Evolutionary conservation across 257 asterid genomes (phyloP), one percentile per base, ranked within the genome.

Genomic region (Paraleonurus japonicus): DNA sequence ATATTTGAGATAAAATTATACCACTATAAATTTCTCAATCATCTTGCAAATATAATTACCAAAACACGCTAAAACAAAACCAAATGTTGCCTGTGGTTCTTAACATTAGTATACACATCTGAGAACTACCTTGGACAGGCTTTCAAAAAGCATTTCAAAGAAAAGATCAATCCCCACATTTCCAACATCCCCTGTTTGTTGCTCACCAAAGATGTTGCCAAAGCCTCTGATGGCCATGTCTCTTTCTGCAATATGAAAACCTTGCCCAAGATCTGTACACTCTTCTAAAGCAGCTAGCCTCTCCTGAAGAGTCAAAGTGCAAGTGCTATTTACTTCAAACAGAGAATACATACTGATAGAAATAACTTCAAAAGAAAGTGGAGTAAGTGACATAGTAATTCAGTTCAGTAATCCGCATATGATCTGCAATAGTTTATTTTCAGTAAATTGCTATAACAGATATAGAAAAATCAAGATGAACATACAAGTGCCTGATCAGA

Each of bases 171-270:
- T 87, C 82, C 98, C 98, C 65, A 93, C 98, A 79, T 93, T 93
- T 80, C 97, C 98, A 76, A 93, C 95, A 85, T 93, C 98, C 68
- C 98, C 98, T 2, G 98, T 90, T 84, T 93, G 98, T 77, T 93
- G 98, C 85, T 93, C 98, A 24, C 98, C 98, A 74, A 93, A 93
- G 58, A 93, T 93, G 80, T 93, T 93, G 72, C 98, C 98, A 70
- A 93, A 93, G 70, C 98, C 98, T 89, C 98, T 84, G 66, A 93
- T 90, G 73, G 93, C 97, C 98, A 93, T 93, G 87, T 93, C 98
- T 78, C 91, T 90, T 86, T 93, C 98, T 16, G 98, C 97, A 86
- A 93, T 92, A 76, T 89, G 94, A 85, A 93, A 90, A 70, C 98
- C 98, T 83, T 93, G 97, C 68, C 98, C 98, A 54, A 93, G 98